phyloP scores from a whole-genome alignment of 2,329 filamentous ascomycete species.

The Aureobasidium melanogenum region DNA sequence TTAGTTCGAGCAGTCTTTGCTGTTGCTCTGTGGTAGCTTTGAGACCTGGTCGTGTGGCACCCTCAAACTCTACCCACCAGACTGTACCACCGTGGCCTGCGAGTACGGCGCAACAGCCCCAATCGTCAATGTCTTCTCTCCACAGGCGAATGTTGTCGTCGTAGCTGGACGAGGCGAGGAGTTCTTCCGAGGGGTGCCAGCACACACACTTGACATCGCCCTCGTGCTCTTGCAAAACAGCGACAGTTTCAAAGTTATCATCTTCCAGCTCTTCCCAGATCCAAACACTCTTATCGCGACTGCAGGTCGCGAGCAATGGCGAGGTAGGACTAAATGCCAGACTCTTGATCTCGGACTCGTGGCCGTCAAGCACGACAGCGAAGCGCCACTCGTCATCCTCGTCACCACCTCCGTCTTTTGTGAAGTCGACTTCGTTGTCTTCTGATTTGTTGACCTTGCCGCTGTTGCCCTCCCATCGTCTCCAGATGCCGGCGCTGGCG shows the following conservation, averaged over 20 bases:
- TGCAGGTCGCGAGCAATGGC: constrained; percentile 78
- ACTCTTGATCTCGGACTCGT: constrained; percentile 86
- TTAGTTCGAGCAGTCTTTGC: constrained; percentile 26
- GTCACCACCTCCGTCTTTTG: constrained; percentile 33
- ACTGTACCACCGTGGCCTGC: constrained; percentile 78
- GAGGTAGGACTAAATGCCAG: constrained; percentile 67
- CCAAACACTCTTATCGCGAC: constrained; percentile 90
- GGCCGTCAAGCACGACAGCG: constrained; percentile 83
- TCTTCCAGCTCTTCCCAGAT: constrained; percentile 96
- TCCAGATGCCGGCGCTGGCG: constrained; percentile 65
- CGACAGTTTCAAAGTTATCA: constrained; percentile 94
- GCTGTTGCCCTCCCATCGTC: constrained; percentile 56
- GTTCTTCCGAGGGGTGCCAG: constrained; percentile 75
- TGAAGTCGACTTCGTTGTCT: constrained; percentile 24
- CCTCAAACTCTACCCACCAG: constrained; percentile 71
- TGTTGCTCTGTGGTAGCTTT: constrained; percentile 24
- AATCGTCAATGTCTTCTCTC: constrained; percentile 86
- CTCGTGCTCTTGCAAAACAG: constrained; percentile 87
- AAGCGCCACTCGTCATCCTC: constrained; percentile 85
- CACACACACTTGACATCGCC: constrained; percentile 90
- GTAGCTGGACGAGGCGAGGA: constrained; percentile 85
- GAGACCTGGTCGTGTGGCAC: constrained; percentile 26
- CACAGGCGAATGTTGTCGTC: constrained; percentile 86
- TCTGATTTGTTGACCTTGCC: constrained; percentile 37
- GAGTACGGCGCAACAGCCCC: constrained; percentile 78